Evolutionary conservation across 768 basidiomycete genomes (phyloP).

Genomic region (Mycena galericulata): DNA sequence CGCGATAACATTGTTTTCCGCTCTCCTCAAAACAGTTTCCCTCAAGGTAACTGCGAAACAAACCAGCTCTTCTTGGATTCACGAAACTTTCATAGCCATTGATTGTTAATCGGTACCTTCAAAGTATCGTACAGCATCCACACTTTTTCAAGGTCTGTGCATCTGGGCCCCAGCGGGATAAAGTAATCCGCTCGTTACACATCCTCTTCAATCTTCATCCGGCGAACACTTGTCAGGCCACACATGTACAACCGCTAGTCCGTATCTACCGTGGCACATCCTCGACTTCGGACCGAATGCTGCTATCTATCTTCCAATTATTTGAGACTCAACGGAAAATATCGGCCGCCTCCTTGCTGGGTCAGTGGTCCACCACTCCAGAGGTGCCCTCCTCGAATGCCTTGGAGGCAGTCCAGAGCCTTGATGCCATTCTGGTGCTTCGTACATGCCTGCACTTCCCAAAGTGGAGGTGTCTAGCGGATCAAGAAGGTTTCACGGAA

Average conservation of each 20-base stretch:
- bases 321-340: slow-evolving; percentile 80
- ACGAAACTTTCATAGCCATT: slow-evolving; percentile 64
- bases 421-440: slow-evolving; percentile 78
- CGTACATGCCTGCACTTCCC: slow-evolving; percentile 82
- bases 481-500: slow-evolving; percentile 44
- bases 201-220: slow-evolving; percentile 83
- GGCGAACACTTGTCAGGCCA: slow-evolving; percentile 85
- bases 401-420: slow-evolving; percentile 74
- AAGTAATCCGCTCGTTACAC: slow-evolving; percentile 68
- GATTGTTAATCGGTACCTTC: slow-evolving; percentile 79
- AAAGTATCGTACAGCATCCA: slow-evolving; percentile 78
- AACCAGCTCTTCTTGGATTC: not conserved
- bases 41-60: slow-evolving; percentile 69
- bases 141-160: slow-evolving; percentile 66
- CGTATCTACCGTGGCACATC: slow-evolving; percentile 81
- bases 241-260: slow-evolving; percentile 83
- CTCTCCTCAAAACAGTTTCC: slow-evolving; percentile 52
- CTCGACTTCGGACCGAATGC: slow-evolving; percentile 68
- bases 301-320: slow-evolving; percentile 82
- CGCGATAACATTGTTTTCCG: slow-evolving; percentile 58
- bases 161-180: slow-evolving; percentile 48
- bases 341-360: slow-evolving; percentile 73
- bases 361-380: slow-evolving; percentile 69
- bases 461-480: slow-evolving; percentile 64
- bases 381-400: slow-evolving; percentile 57